Evolutionary conservation across 768 basidiomycete genomes (phyloP).

Genomic region (Auricularia cornea): DNA sequence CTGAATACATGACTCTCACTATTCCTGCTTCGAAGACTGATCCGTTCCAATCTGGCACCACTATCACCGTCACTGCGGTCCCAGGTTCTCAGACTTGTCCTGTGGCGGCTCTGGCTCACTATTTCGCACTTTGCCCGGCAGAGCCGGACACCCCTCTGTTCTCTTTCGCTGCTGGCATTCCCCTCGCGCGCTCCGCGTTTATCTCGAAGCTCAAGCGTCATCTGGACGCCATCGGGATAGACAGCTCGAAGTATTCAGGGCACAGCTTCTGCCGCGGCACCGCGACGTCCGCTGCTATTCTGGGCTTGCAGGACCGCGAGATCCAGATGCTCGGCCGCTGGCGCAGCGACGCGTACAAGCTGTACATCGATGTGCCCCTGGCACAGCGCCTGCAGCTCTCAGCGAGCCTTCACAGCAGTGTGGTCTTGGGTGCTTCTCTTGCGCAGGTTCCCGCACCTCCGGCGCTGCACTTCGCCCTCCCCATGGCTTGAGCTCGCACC

Average conservation of each 20-base stretch:
- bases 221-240: no score
- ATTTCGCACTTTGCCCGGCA: slow-evolving; percentile 2
- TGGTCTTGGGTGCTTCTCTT: no score
- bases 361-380: slow-evolving; percentile 31
- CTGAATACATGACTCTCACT: slow-evolving; percentile 14
- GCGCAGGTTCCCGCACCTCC: no score
- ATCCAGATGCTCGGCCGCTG: slow-evolving; percentile 32
- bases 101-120: slow-evolving; percentile 7
- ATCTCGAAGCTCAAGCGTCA: slow-evolving; percentile 3
- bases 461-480: no score
- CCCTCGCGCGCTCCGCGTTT: slow-evolving; percentile 6
- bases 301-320: slow-evolving; percentile 24
- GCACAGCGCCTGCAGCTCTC: no score
- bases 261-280: no score
- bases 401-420: no score
- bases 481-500: no score
- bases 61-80: slow-evolving; percentile 16
- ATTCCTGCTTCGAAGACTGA: slow-evolving; percentile 31
- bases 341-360: slow-evolving; percentile 31
- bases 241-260: no score
- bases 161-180: not conserved
- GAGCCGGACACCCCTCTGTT: slow-evolving; percentile 9
- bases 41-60: slow-evolving; percentile 24
- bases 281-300: slow-evolving; percentile 19
- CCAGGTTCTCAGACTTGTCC: slow-evolving; percentile 8